phyloP scores from a whole-genome alignment of 176 grass and related monocot species.

The Alopecurus myosuroides region DNA sequence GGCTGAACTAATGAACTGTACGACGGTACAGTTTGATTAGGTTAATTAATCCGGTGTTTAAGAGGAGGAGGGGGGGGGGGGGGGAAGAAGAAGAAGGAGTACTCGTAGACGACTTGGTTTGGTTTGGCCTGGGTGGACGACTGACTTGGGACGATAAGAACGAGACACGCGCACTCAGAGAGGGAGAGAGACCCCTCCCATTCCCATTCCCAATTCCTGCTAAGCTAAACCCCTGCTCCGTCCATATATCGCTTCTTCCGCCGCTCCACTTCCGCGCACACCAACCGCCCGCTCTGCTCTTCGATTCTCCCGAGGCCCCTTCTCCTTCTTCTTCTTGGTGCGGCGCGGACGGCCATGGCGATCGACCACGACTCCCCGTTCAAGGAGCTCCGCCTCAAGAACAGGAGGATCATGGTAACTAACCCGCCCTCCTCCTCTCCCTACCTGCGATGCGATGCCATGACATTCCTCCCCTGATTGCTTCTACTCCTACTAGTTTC shows the following conservation, averaged over 20 bases:
- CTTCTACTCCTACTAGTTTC: background rate
- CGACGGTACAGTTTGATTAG: background rate
- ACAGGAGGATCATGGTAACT: constrained; percentile 66
- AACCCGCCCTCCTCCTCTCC: background rate
- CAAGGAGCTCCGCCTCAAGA: constrained; percentile 69
- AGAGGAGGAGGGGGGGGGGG: background rate
- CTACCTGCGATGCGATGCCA: too few relatives aligned
- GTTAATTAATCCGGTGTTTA: background rate
- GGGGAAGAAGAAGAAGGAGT: background rate
- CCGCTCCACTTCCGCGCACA: background rate
- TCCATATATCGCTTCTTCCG: background rate
- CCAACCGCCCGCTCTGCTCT: background rate
- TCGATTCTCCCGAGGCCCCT: background rate
- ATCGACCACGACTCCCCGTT: constrained; percentile 71
- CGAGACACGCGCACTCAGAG: constrained; percentile 1
- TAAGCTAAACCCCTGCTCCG: background rate
- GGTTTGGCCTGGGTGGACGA: background rate
- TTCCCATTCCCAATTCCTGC: background rate
- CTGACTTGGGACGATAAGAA: constrained; percentile 13
- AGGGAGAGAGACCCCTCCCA: background rate
- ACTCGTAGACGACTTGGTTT: constrained; percentile 5
- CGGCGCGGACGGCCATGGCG: constrained; percentile 23
- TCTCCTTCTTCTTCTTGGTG: background rate
- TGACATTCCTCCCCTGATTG: background rate
- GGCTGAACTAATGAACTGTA: too few relatives aligned